These are phyloP conservation scores for Salix exigua DNA, from an alignment of 345 rosid species.

Conservation along the genomic window DNA sequence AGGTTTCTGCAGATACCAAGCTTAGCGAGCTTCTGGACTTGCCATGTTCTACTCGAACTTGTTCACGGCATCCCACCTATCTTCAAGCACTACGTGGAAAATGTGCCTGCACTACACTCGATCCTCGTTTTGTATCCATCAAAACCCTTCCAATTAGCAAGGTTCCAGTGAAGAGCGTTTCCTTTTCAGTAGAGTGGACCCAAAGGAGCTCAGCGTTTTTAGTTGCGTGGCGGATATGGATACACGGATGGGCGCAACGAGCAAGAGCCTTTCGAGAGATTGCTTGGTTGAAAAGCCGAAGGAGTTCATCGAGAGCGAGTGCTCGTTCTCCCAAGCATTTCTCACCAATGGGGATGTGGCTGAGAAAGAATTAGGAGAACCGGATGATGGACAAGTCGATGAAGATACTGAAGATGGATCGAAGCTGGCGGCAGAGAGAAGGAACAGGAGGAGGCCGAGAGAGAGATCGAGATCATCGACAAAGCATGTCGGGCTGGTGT, in stretches of 20 bases:
- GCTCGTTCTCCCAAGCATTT: neutral
- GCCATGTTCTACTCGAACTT: constrained; percentile 47
- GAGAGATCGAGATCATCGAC: constrained; percentile 4
- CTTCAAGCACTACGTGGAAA: constrained; percentile 42
- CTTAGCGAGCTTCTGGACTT: constrained; percentile 36
- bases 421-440: neutral
- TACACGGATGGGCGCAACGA: constrained; percentile 41
- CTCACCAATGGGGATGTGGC: neutral
- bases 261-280: constrained; percentile 34
- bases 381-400: neutral
- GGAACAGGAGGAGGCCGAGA: neutral
- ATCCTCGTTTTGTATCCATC: constrained; percentile 46
- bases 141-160: constrained; percentile 41
- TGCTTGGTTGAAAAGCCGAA: constrained; percentile 35
- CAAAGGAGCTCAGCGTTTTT: constrained; percentile 31
- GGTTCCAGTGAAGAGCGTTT: constrained; percentile 43
- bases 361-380: neutral
- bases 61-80: constrained; percentile 49
- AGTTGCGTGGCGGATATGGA: constrained; percentile 51
- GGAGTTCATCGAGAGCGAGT: constrained; percentile 23
- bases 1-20: neutral
- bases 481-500: constrained; percentile 32
- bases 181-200: constrained; percentile 40
- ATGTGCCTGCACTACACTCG: constrained; percentile 43
- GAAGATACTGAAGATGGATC: neutral